A percentile compares a stretch with the other conserved stretches of the same genome.
phyloP scores from a whole-genome alignment of 139 green algal genomes.

The Ostreobium quekettii region DNA sequence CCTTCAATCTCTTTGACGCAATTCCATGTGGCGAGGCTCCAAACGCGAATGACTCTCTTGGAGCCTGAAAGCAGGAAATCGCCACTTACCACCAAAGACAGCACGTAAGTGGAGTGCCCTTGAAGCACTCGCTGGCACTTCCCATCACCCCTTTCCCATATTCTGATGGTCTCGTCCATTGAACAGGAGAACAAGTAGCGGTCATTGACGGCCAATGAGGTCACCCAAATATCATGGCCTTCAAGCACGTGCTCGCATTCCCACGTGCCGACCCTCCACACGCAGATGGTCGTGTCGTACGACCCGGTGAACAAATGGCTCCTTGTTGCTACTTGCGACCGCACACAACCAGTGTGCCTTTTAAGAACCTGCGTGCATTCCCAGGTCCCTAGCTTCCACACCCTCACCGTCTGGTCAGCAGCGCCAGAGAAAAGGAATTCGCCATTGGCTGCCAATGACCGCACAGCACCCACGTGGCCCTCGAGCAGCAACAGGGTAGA shows the following conservation, averaged over 20 bases:
- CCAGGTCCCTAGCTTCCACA: not conserved
- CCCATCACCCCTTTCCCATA: not conserved
- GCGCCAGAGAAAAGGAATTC: slow-evolving; percentile 1
- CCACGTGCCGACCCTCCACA: not conserved
- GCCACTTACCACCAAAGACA: not conserved
- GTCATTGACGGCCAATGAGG: not conserved
- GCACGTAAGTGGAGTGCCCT: not conserved
- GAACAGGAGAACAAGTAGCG: not conserved
- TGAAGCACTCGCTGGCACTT: not conserved
- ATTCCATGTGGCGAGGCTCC: too few relatives aligned
- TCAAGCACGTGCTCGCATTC: not conserved
- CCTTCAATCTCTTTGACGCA: too few relatives aligned
- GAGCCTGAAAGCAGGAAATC: too few relatives aligned
- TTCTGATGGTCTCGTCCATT: not conserved
- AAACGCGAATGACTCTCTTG: too few relatives aligned
- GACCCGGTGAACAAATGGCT: not conserved
- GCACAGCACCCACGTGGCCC: not conserved
- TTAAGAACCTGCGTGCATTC: not conserved
- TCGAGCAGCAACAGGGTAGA: not conserved
- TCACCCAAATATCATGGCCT: not conserved
- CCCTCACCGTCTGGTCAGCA: not conserved
- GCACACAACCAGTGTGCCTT: not conserved
- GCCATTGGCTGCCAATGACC: not conserved
- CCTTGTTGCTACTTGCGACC: not conserved
- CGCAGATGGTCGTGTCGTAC: not conserved